A percentile compares a stretch with the other conserved stretches of the same genome.
These are phyloP conservation scores for Didymella keratinophila DNA, from an alignment of 2,329 filamentous ascomycete genomes.

Conservation along the genomic window DNA sequence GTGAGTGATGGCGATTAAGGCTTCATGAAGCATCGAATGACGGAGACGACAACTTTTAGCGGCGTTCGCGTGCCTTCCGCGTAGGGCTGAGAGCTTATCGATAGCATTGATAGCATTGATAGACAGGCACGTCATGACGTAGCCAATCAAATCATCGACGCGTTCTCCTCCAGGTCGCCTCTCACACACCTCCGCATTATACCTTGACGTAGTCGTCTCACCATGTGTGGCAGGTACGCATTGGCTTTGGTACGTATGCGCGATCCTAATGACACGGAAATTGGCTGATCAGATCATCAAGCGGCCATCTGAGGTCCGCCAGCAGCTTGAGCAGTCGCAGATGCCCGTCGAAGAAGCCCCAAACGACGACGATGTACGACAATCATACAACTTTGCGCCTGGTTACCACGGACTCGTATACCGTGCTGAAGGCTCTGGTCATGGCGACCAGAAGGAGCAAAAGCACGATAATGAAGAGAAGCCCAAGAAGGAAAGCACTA, in stretches of 20 bases:
- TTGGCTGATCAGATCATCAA: constrained; percentile 48
- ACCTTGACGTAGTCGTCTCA: constrained; percentile 33
- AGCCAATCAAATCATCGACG: constrained; percentile 43
- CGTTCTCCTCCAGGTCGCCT: constrained; percentile 26
- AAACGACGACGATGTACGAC: constrained; percentile 72
- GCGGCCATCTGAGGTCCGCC: constrained; percentile 79
- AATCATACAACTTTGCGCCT: constrained; percentile 92
- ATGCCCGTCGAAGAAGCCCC: constrained; percentile 78
- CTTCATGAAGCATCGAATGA: constrained; percentile 31
- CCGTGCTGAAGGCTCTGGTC: constrained; percentile 73
- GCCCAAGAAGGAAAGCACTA: constrained; percentile 25
- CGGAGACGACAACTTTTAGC: constrained; percentile 36
- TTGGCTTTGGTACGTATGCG: constrained; percentile 64
- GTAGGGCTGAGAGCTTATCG: constrained; percentile 38
- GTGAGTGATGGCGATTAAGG: constrained; percentile 19
- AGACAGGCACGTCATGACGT: constrained; percentile 39
- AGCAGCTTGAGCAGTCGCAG: constrained; percentile 74
- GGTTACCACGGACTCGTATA: constrained; percentile 87
- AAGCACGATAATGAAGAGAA: constrained; percentile 5
- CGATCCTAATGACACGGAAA: neutral
- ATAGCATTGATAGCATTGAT: neutral
- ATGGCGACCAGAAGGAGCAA: constrained; percentile 54
- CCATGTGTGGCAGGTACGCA: constrained; percentile 74
- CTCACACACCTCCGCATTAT: constrained; percentile 2
- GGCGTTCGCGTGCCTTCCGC: constrained; percentile 33